phyloP scores from a whole-genome alignment of 768 basidiomycete genomes.

The Tylopilus balloui region DNA sequence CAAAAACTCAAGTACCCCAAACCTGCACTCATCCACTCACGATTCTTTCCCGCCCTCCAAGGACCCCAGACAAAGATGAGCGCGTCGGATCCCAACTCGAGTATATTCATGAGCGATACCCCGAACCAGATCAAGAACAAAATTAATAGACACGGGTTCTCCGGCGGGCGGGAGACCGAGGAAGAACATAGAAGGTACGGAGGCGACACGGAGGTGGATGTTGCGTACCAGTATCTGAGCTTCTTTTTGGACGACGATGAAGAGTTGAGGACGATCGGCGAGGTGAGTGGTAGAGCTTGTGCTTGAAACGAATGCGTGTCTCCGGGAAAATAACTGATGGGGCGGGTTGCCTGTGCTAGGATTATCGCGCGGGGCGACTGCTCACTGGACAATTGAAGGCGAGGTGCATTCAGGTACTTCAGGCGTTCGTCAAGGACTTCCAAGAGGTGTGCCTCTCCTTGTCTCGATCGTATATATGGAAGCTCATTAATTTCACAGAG shows the following conservation, averaged over 20 bases:
- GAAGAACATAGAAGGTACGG: conserved; percentile 88
- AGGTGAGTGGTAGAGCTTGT: conserved; percentile 42
- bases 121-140: conserved; percentile 95
- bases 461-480: background rate
- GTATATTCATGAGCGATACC: conserved; percentile 95
- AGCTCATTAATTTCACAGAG: conserved; percentile 45
- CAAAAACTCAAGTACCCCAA: conserved; percentile 94
- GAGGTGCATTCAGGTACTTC: conserved; percentile 76
- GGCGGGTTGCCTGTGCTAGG: conserved; percentile 43
- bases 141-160: conserved; percentile 93
- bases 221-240: conserved; percentile 88
- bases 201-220: conserved; percentile 92
- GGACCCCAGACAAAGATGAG: conserved; percentile 99
- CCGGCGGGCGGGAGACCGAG: conserved; percentile 91
- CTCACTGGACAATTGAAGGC: conserved; percentile 91
- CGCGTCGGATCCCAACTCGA: conserved; percentile 87
- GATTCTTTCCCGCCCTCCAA: conserved; percentile 97
- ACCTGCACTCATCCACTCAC: conserved; percentile 86
- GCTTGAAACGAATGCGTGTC: background rate
- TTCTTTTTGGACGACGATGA: conserved; percentile 97
- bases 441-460: conserved; percentile 56
- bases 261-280: conserved; percentile 71
- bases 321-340: background rate
- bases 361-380: conserved; percentile 84
- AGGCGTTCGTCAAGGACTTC: conserved; percentile 79